Evolutionary conservation across 495 filamentous ascomycete species (phyloP), one percentile per base, ranked within the genome.

Genomic region (Trichoderma asperelloides): DNA sequence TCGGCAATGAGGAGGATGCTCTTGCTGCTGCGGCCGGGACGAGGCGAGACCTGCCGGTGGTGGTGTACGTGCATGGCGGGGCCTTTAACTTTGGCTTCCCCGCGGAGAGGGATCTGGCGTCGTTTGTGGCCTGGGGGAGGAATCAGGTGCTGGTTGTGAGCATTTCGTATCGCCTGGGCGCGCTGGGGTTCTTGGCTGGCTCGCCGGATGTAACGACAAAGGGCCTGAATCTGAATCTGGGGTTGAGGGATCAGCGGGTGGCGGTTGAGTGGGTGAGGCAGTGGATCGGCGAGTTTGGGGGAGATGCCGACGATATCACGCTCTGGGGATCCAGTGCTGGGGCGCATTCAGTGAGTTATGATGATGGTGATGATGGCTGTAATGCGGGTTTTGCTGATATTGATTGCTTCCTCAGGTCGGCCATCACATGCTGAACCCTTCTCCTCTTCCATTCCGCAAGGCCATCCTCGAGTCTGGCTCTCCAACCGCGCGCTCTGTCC

Each of bases 141-240:
- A 84, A 71, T 66, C 84, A 66, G 66, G 78, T 88, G 47, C 78
- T 91, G 21, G 74, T 85, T 23, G 77, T 91, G 40, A 86, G 84
- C 74, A 87, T 89, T 66, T 88, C 87, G 72, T 92, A 92, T 69
- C 84, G 89, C 2, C 75, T 91, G 23, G 86, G 86, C 13, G 78
- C 88, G 0, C 80, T 92, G 30, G 89, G 89, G 0, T 92, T 91
- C 72, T 71, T 91, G 27, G 80, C 86, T 30, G 86, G 85, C 1
- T 75, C 70, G 6, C 39, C 82, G 27, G 79, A 80, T 16, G 80
- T 82, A 2, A 37, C 33, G 33, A 0, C 33, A 37, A 37, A 37
- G 33, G 33, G 33, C 5, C 82, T 85, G 65, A 82, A 85, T 21
- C 78, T 89, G 27, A 92, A 92, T 71, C 74, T 89, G 37, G 89